Conservation (phyloP, 1,139 yeast genomes). For the Kluyveromyces sp. region DNA sequence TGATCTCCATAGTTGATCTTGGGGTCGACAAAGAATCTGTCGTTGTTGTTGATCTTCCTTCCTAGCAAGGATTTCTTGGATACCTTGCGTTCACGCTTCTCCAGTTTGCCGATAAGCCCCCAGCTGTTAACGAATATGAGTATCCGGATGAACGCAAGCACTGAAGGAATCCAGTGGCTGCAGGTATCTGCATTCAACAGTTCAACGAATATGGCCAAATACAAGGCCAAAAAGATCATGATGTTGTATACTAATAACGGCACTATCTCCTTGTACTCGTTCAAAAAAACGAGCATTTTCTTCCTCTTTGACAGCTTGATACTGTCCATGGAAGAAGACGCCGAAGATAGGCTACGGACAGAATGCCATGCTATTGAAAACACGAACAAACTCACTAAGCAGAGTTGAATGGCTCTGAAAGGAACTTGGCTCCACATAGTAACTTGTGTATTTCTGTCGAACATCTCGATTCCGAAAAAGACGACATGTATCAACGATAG, state of each 20-base stretch:
- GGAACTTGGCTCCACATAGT: not conserved
- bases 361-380: conserved; percentile 16
- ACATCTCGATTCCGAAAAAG: conserved; percentile 8
- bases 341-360: conserved; percentile 24
- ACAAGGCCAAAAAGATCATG: conserved; percentile 15
- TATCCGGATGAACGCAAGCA: conserved; percentile 22
- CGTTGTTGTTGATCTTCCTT: conserved; percentile 25
- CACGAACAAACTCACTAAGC: conserved; percentile 17
- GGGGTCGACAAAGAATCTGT: conserved; percentile 26
- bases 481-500: conserved; percentile 1
- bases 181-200: conserved; percentile 8
- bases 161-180: conserved; percentile 22
- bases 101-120: conserved; percentile 29
- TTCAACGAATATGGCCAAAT: conserved; percentile 16
- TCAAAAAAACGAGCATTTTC: conserved; percentile 17
- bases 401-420: conserved; percentile 12
- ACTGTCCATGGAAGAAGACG: conserved; percentile 15
- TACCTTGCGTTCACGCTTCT: conserved; percentile 22
- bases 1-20: conserved; percentile 13
- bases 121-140: conserved; percentile 29
- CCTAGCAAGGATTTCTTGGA: conserved; percentile 29
- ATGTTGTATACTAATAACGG: conserved; percentile 24
- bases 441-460: conserved; percentile 2
- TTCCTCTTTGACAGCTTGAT: conserved; percentile 8
- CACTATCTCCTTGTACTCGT: conserved; percentile 24